A percentile compares a stretch with the other conserved stretches of the same genome.
Evolutionary conservation across 371 early-diverging fungal genomes (phyloP).

Genomic region (Mucor indicus): DNA sequence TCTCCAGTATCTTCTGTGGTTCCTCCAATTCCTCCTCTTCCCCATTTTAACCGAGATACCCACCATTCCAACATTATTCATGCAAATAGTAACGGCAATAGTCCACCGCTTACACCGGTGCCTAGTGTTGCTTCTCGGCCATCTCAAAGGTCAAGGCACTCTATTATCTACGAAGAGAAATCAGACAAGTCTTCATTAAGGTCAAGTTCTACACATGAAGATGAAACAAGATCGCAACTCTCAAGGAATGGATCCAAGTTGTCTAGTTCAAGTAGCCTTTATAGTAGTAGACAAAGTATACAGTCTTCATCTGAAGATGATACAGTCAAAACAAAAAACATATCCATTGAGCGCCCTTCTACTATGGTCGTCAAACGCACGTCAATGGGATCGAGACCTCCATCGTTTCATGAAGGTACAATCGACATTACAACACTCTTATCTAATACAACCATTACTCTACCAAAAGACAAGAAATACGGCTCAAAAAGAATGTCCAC

Average conservation of each 20-base stretch:
- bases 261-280: slow-evolving; percentile 1
- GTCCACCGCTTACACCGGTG: slow-evolving; percentile 19
- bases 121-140: slow-evolving; percentile 18
- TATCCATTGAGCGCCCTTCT: slow-evolving; percentile 14
- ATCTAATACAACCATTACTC: too few species aligned
- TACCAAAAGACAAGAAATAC: too few species aligned
- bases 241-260: slow-evolving; percentile 1
- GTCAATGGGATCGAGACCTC: slow-evolving; percentile 19
- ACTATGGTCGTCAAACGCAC: slow-evolving; percentile 23
- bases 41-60: slow-evolving; percentile 3
- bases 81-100: background rate
- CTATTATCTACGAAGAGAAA: slow-evolving; percentile 10
- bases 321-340: background rate
- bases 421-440: too few species aligned
- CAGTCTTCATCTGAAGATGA: too few species aligned
- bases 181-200: background rate
- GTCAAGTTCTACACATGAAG: slow-evolving; percentile 5
- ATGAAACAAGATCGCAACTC: background rate
- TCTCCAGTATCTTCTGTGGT: slow-evolving; percentile 5
- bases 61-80: background rate
- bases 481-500: too few species aligned
- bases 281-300: slow-evolving; percentile 3
- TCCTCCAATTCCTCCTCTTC: slow-evolving; percentile 14
- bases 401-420: slow-evolving; percentile 15
- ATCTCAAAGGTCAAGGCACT: slow-evolving; percentile 13